These are phyloP conservation scores for Fusarium chaquense DNA, from an alignment of 2,329 filamentous ascomycete species.

Conservation along the genomic window DNA sequence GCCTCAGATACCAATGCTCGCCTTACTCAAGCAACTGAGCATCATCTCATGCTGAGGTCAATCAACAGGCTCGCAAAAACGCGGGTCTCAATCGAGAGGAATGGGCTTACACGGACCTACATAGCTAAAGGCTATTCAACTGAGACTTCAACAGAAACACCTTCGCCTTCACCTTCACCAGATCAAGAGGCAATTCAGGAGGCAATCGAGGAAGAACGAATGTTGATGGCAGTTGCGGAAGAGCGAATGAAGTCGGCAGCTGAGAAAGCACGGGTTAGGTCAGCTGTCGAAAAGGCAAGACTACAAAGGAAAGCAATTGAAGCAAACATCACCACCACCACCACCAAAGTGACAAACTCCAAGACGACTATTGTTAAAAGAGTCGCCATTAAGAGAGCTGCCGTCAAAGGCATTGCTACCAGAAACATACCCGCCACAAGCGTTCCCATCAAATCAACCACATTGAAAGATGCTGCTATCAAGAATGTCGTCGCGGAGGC, in stretches of 20 bases:
- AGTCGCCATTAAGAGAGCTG: not conserved
- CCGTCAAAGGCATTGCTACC: not conserved
- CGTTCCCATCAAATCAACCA: not conserved
- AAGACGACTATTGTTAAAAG: not conserved
- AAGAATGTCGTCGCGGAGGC: not conserved
- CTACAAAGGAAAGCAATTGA: not conserved
- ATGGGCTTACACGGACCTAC: not conserved
- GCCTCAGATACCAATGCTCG: not conserved
- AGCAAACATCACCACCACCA: not conserved
- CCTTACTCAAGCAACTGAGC: not conserved
- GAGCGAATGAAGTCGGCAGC: not conserved
- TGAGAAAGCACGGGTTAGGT: not conserved
- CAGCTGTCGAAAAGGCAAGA: constrained; percentile 1
- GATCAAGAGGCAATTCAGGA: not conserved
- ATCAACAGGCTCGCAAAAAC: not conserved
- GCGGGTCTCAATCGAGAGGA: not conserved
- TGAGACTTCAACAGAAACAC: not conserved
- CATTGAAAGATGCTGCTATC: not conserved
- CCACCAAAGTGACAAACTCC: not conserved
- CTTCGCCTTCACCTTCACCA: not conserved
- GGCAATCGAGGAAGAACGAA: not conserved
- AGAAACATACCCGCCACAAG: not conserved
- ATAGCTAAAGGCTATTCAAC: not conserved
- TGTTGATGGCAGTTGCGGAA: not conserved
- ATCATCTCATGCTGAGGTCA: constrained; percentile 8